Evolutionary conservation across 2,329 filamentous ascomycete genomes (phyloP), one percentile per base, ranked within the genome.

Genomic region (Scytalidium sp.): DNA sequence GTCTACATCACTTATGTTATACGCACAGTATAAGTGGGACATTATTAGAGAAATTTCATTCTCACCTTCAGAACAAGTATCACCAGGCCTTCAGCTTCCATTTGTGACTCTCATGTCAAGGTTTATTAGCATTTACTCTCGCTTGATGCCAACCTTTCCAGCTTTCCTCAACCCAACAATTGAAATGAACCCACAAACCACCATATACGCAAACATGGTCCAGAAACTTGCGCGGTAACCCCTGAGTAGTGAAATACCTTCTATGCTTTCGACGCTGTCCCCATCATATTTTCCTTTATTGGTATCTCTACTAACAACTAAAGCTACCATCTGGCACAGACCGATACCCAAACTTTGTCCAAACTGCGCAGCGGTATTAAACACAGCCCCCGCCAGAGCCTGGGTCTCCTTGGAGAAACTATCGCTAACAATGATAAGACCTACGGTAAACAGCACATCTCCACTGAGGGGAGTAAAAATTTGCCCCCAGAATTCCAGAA

Each of bases 321-420:
- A 73, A 51, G 75, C 72, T 1, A 76, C 61, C 4, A 75, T 75
- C 3, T 29, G 25, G 25, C 8, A 8, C 25, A 29, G 8, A 7
- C 25, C 25, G 7, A 81, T 57, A 0, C 76, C 78, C 0, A 81
- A 65, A 0, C 73, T 70, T 17, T 70, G 73, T 0, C 80, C 80
- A 46, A 84, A 75, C 52, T 84, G 80, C 0, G 73, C 66, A 0
- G 75, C 69, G 0, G 79, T 81, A 52, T 80, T 82, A 60, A 84
- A 84, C 0, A 84, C 79, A 0, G 78, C 80, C 0, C 81, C 81
- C 0, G 78, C 79, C 1, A 84, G 65, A 0, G 76, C 77, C 49
- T 84, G 80, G 2, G 71, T 80, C 9, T 78, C 66, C 17, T 72
- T 67, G 0, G 78, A 74, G 52, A 83, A 83, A 3, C 68, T 71